Percentiles rank a stretch among this genome's conserved stretches.
phyloP scores from a whole-genome alignment of 148 eudicot genomes.

The Mesembryanthemum crystallinum region DNA sequence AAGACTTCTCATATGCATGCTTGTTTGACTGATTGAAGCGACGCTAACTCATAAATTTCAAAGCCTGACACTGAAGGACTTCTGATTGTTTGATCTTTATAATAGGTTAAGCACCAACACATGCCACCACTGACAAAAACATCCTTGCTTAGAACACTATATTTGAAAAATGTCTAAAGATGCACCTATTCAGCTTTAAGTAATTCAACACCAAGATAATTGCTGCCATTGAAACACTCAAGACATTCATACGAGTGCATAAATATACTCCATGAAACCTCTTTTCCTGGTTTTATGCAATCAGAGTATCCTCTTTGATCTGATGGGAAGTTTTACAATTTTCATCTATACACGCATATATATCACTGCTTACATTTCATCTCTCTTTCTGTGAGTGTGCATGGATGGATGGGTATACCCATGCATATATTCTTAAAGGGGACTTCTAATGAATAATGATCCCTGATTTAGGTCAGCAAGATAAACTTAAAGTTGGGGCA shows the following conservation, averaged over 20 bases:
- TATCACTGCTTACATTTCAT: background rate
- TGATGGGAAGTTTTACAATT: too few species aligned
- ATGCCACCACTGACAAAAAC: background rate
- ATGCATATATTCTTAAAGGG: background rate
- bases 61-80: background rate
- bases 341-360: background rate
- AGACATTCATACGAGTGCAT: too few species aligned
- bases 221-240: background rate
- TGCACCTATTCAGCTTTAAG: background rate
- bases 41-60: background rate
- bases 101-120: background rate
- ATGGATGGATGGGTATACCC: background rate
- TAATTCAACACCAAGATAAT: background rate
- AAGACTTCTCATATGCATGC: background rate
- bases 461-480: background rate
- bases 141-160: background rate
- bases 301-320: background rate
- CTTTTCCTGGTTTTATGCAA: background rate
- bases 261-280: background rate
- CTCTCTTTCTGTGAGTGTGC: background rate
- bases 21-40: background rate
- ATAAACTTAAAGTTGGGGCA: background rate
- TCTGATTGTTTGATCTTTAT: constrained; percentile 4
- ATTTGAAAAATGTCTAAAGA: background rate
- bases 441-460: background rate